phyloP scores from a whole-genome alignment of 1,284 basidiomycete genomes.

The Hymenochaete sp. region DNA sequence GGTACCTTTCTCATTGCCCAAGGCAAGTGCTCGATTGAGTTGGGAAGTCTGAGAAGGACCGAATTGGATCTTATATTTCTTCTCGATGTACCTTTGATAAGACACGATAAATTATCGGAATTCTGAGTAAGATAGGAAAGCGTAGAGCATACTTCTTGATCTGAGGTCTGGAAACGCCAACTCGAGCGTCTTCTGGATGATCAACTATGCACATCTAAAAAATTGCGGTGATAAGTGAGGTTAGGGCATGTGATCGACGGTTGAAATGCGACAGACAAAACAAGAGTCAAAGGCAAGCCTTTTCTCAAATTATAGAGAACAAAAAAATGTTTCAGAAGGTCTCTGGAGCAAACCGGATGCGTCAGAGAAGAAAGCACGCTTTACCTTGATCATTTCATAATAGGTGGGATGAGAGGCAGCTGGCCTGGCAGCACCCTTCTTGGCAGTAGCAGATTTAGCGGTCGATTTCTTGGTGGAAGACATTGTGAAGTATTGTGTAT shows the following conservation, averaged over 20 bases:
- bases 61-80: constrained; percentile 60
- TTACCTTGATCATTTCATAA: constrained; percentile 56
- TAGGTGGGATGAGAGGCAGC: constrained; percentile 39
- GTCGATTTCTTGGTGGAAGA: constrained; percentile 26
- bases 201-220: constrained; percentile 59
- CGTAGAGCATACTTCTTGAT: constrained; percentile 69
- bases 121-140: background rate
- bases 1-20: constrained; percentile 52
- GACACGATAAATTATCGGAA: constrained; percentile 7
- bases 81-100: constrained; percentile 54
- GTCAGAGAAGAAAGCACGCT: constrained; percentile 14
- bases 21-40: constrained; percentile 63
- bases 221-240: constrained; percentile 4
- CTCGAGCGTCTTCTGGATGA: constrained; percentile 56
- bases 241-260: background rate
- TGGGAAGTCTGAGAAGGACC: constrained; percentile 50
- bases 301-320: background rate
- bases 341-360: background rate
- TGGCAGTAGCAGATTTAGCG: constrained; percentile 22
- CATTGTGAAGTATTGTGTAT: constrained; percentile 32
- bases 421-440: constrained; percentile 17
- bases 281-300: background rate
- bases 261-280: background rate
- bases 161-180: constrained; percentile 66
- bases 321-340: background rate